These are phyloP conservation scores for Phytophthora cactorum DNA, from an alignment of 352 stramenopile species.

Conservation along the genomic window DNA sequence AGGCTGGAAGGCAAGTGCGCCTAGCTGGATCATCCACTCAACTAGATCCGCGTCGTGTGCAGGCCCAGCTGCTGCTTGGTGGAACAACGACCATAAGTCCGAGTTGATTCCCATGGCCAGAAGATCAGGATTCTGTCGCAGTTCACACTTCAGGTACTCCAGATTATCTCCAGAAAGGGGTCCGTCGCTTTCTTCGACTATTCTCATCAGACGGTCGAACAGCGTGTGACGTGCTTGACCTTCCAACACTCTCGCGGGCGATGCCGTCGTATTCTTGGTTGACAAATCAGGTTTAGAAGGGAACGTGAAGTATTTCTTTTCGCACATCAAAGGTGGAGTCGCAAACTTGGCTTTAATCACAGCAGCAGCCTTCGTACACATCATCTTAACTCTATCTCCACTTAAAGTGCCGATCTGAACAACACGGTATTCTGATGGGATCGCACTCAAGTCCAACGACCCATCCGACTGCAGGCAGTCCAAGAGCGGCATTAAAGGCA, in stretches of 20 bases:
- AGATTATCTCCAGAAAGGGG: slow-evolving; percentile 12
- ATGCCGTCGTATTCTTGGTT: slow-evolving; percentile 19
- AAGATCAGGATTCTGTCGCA: slow-evolving; percentile 20
- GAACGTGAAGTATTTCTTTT: slow-evolving; percentile 28
- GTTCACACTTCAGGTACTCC: slow-evolving; percentile 4
- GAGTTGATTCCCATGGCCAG: slow-evolving; percentile 7
- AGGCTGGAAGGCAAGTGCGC: too few relatives aligned
- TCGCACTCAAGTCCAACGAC: neutral
- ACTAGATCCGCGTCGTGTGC: slow-evolving; percentile 3
- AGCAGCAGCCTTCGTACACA: slow-evolving; percentile 18
- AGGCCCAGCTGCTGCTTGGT: slow-evolving; percentile 10
- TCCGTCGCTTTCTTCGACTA: slow-evolving; percentile 19
- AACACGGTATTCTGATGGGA: neutral
- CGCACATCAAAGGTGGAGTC: neutral
- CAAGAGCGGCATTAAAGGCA: slow-evolving; percentile 1
- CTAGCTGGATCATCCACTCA: too few relatives aligned
- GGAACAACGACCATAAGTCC: slow-evolving; percentile 19
- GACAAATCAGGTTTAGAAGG: neutral
- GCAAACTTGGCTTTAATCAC: slow-evolving; percentile 30
- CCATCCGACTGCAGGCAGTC: neutral
- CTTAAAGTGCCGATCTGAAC: neutral
- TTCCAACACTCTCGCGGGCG: neutral
- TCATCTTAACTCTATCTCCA: neutral
- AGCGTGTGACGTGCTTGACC: slow-evolving; percentile 1
- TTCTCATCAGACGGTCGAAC: slow-evolving; percentile 13